phyloP scores from a whole-genome alignment of 2,329 filamentous ascomycete species.

The Diaporthe vexans region DNA sequence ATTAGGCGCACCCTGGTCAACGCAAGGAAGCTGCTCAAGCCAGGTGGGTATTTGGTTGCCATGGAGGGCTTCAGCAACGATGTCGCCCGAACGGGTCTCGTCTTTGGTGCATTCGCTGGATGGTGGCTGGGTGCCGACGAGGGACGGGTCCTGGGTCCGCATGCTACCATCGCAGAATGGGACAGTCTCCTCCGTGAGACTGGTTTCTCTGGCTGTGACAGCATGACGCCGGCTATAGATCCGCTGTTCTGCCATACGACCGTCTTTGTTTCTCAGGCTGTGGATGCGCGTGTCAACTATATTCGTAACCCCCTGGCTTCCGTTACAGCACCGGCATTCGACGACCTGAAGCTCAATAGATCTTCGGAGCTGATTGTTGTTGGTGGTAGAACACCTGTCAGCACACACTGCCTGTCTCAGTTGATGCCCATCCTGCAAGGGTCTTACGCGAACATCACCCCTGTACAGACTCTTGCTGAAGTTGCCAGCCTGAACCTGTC shows the following conservation, averaged over 20 bases:
- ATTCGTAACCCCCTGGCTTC: conserved; percentile 40
- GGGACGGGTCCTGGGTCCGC: neutral
- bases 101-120: neutral
- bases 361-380: neutral
- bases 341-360: neutral
- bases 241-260: conserved; percentile 32
- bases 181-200: conserved; percentile 40
- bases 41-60: conserved; percentile 44
- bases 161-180: neutral
- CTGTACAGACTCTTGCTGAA: neutral
- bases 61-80: neutral
- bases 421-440: neutral
- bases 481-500: neutral
- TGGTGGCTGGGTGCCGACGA: neutral
- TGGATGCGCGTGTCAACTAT: conserved; percentile 39
- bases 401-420: neutral
- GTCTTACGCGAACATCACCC: neutral
- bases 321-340: neutral
- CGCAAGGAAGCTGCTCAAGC: conserved; percentile 48
- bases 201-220: conserved; percentile 48
- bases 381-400: neutral
- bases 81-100: neutral
- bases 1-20: conserved; percentile 45
- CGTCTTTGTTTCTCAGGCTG: conserved; percentile 43
- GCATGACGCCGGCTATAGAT: conserved; percentile 33